These are phyloP conservation scores for Schwanniomyces yamadae DNA, from an alignment of 805 yeast species.

Conservation along the genomic window DNA sequence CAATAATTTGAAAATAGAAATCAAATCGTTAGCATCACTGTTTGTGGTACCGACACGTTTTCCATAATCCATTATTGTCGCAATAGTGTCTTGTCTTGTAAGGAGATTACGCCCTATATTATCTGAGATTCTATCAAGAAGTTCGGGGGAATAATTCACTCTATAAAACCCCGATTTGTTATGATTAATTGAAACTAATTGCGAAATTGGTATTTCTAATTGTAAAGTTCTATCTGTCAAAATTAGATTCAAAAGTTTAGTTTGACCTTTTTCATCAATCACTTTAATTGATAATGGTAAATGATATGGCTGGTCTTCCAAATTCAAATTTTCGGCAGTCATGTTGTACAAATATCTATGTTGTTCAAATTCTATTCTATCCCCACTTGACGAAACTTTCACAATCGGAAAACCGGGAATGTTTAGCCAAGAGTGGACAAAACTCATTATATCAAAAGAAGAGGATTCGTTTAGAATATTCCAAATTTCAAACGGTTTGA, in stretches of 20 bases:
- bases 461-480: conserved; percentile 30
- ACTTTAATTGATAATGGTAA: conserved; percentile 53
- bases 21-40: conserved; percentile 20
- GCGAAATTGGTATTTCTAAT: conserved; percentile 27
- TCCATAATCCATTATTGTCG: conserved; percentile 41
- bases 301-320: conserved; percentile 61
- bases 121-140: conserved; percentile 20
- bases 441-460: conserved; percentile 46
- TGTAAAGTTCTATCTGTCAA: conserved; percentile 42
- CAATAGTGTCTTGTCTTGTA: conserved; percentile 30
- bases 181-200: conserved; percentile 43
- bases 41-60: conserved; percentile 28
- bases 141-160: conserved; percentile 42
- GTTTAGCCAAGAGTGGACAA: conserved; percentile 60
- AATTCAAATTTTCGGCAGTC: conserved; percentile 22
- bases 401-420: conserved; percentile 60
- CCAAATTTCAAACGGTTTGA: conserved; percentile 59
- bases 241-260: conserved; percentile 34
- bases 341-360: conserved; percentile 29
- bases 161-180: conserved; percentile 48
- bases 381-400: conserved; percentile 9
- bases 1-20: conserved; percentile 31
- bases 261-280: conserved; percentile 24
- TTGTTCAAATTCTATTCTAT: conserved; percentile 30
- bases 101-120: conserved; percentile 18